These are phyloP conservation scores for Ilyonectria destructans DNA, from an alignment of 2,329 filamentous ascomycete species.

Conservation along the genomic window DNA sequence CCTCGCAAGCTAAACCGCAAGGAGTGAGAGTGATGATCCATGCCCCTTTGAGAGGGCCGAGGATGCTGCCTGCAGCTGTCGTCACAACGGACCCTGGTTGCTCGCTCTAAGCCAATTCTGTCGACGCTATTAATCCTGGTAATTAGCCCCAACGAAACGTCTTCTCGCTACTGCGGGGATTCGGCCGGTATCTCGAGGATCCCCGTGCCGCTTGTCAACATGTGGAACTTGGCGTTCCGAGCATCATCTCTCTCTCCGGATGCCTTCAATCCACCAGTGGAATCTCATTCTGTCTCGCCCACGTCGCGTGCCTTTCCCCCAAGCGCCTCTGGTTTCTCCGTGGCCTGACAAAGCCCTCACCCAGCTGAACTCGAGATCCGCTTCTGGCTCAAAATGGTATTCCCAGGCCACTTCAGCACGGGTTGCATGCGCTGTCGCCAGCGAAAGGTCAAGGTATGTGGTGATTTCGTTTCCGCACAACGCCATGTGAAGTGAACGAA, in stretches of 20 bases:
- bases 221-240: too few species aligned
- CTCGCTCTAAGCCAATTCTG: background rate
- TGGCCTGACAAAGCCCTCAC: too few species aligned
- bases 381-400: conserved; percentile 43
- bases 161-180: background rate
- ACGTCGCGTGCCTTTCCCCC: too few species aligned
- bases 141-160: background rate
- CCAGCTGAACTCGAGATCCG: background rate
- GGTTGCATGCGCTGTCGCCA: conserved; percentile 51
- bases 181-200: too few species aligned
- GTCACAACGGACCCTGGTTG: background rate
- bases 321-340: too few species aligned
- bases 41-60: background rate
- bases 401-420: conserved; percentile 51
- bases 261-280: too few species aligned
- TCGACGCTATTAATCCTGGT: background rate
- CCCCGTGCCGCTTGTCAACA: too few species aligned
- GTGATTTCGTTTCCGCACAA: background rate
- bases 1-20: conserved; percentile 25
- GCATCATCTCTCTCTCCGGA: too few species aligned
- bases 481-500: too few species aligned
- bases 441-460: conserved; percentile 51
- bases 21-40: background rate
- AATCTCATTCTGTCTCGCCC: too few species aligned
- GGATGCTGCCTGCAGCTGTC: background rate